These are phyloP conservation scores for Cetraspora pellucida DNA, from an alignment of 192 early-diverging fungal species.

Conservation along the genomic window DNA sequence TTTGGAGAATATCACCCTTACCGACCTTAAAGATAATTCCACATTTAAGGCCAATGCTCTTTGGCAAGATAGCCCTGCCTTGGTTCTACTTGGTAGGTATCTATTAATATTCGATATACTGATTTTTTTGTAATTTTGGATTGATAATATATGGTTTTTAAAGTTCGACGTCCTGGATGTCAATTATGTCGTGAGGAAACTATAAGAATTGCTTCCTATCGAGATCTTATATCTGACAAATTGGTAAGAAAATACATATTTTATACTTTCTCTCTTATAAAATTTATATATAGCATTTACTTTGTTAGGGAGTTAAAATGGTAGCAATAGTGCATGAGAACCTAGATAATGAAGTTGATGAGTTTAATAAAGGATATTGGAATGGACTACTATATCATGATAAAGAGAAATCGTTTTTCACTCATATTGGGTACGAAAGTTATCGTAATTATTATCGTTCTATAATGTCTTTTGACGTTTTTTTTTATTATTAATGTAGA, in stretches of 20 bases:
- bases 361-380: conserved; percentile 52
- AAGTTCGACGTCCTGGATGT: conserved; percentile 53
- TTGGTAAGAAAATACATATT: conserved; percentile 28
- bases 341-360: conserved; percentile 40
- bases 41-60: neutral
- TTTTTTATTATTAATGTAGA: conserved; percentile 26
- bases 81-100: conserved; percentile 22
- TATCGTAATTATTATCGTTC: neutral
- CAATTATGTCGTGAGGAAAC: conserved; percentile 55
- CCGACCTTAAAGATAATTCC: neutral
- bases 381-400: conserved; percentile 48
- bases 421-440: conserved; percentile 43
- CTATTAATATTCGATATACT: neutral
- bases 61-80: conserved; percentile 2
- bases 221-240: conserved; percentile 38
- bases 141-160: neutral
- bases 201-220: conserved; percentile 35
- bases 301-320: conserved; percentile 47
- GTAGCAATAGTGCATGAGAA: conserved; percentile 52
- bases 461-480: neutral
- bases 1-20: conserved; percentile 12
- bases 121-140: neutral
- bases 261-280: neutral
- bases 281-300: neutral
- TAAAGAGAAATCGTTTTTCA: conserved; percentile 45